Base-by-base conservation (phyloP, 176 grass and related monocot genomes). In the Aechmea fasciata region DNA sequence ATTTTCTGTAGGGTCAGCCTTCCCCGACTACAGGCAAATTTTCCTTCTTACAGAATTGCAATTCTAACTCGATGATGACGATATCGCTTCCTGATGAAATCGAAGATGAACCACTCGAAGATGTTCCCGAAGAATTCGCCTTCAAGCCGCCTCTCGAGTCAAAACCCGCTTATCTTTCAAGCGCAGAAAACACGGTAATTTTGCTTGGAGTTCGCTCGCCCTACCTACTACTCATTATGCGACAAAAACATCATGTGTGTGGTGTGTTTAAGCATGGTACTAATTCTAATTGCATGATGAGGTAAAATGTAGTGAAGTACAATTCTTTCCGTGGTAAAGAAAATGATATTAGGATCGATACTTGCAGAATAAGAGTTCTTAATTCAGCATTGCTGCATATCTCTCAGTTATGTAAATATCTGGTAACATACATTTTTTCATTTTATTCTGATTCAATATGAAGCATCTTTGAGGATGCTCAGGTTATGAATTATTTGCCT, bases 11-110 rank as follows among this genome's bases (percentile, higher is more conserved):
- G 90, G 80, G 71, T 69, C 87, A 90, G 33, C 75, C 84, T 84
- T 99, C 90, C 78, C 95, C 95, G 74, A 94, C 95, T 69, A 99
- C 87, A 15, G 95, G 87, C 11, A 94, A 85, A 68, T 80, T 90
- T 64, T 81, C 86, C 14, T 89, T 79, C 84, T 77, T 71, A 18
- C 75, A 72, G 71, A 77, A 55, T 74, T n/a, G 49, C 47, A 64
- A 71, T 67, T 66, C 65, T 15, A 88, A 59, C 14, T 66, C 75
- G 72, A 68, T 82, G 72, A 68, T 82, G 61, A 64, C 77, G 66
- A 54, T 13, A 70, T 66, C 57, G 52, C 15, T 62, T 59, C 1
- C 59, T 23, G 57, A 75, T 55, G 79, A 70, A 66, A 67, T 17
- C 66, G 72, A 74, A 51, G 51, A 75, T 74, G 62, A 69, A n/a